Percentiles rank a stretch among this genome's conserved stretches.
phyloP scores from a whole-genome alignment of 192 early-diverging fungal genomes.

The Mortierella hygrophila region DNA sequence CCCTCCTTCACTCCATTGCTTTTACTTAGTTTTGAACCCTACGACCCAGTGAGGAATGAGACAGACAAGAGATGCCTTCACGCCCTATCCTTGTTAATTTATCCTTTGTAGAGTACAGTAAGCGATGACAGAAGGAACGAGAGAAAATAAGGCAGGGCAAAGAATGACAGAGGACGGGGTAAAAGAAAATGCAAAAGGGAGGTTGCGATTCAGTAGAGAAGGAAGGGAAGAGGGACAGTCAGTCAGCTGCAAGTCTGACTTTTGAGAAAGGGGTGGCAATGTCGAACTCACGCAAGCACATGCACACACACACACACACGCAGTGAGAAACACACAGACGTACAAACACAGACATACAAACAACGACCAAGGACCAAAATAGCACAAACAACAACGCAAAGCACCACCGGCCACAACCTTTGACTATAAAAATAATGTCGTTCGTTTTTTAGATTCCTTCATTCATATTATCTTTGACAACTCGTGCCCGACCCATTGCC shows the following conservation, averaged over 20 bases:
- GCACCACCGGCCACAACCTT: no score
- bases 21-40: neutral
- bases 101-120: neutral
- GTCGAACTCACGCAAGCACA: neutral
- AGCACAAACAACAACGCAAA: neutral
- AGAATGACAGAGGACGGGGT: neutral
- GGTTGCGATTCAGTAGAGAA: neutral
- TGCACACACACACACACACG: neutral
- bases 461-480: neutral
- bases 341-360: neutral
- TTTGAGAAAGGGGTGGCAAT: slow-evolving; percentile 37
- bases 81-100: neutral
- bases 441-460: neutral
- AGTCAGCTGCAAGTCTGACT: slow-evolving; percentile 27
- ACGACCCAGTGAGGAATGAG: neutral
- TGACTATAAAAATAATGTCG: no score
- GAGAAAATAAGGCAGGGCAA: neutral
- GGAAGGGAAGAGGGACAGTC: neutral
- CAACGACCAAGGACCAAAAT: neutral
- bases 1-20: neutral
- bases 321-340: neutral
- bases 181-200: neutral
- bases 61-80: neutral
- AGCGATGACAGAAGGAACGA: neutral
- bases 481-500: slow-evolving; percentile 2